Evolutionary conservation across 768 basidiomycete species (phyloP).

Genomic region (Coprinopsis marcescibilis): DNA sequence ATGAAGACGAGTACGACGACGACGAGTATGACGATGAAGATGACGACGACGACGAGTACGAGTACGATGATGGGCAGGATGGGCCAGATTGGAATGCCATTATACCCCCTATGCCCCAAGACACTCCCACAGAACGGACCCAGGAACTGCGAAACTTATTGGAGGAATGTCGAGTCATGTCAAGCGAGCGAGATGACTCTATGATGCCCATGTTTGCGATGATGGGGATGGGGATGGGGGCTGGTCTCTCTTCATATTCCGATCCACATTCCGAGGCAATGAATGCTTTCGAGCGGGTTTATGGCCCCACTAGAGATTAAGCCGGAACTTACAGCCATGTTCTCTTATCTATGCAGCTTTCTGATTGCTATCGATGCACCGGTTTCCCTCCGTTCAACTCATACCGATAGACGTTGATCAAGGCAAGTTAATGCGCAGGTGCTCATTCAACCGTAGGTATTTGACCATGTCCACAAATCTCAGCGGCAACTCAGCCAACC

Average conservation of each 20-base stretch:
- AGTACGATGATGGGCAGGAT: conserved; percentile 23
- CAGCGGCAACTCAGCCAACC: not conserved
- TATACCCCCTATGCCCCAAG: conserved; percentile 23
- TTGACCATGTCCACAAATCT: too few relatives aligned
- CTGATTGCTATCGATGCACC: not conserved
- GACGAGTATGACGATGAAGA: conserved; percentile 13
- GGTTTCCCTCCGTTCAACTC: too few relatives aligned
- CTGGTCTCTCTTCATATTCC: not conserved
- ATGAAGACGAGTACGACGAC: conserved; percentile 25
- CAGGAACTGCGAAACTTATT: conserved; percentile 49
- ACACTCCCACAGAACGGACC: conserved; percentile 22
- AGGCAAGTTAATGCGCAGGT: too few relatives aligned
- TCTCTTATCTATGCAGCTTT: too few relatives aligned
- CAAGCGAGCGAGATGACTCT: conserved; percentile 34
- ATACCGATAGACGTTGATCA: too few relatives aligned
- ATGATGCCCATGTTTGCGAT: conserved; percentile 18
- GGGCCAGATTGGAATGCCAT: conserved; percentile 16
- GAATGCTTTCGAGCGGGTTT: not conserved
- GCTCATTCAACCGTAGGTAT: too few relatives aligned
- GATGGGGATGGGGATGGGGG: conserved; percentile 12
- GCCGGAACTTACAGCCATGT: too few relatives aligned
- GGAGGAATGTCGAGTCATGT: conserved; percentile 52
- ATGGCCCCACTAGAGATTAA: not conserved
- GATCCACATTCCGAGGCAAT: not conserved
- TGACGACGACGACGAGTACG: conserved; percentile 17